Conservation (phyloP, 2,329 filamentous ascomycete species). For the Scolecobasidium constrictum region DNA sequence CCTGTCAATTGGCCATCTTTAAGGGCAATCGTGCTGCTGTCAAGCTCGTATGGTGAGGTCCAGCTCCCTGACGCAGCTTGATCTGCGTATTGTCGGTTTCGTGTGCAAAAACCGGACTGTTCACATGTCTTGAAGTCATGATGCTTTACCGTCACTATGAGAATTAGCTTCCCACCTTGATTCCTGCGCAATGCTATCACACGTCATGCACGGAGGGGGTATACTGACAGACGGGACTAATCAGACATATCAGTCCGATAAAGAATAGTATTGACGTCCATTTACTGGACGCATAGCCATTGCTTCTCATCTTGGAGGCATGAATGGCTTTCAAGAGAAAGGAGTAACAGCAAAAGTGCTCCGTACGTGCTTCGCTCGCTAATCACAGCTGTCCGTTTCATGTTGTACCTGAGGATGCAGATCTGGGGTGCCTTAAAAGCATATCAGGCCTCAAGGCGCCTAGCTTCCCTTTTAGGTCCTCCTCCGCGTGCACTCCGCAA, state of each 20-base stretch:
- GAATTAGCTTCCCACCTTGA: too few species aligned
- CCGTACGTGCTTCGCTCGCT: too few species aligned
- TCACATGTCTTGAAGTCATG: constrained; percentile 95
- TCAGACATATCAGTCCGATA: background rate
- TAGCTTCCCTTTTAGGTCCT: too few species aligned
- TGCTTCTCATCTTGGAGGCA: background rate
- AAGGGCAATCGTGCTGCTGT: constrained; percentile 61
- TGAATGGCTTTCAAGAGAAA: background rate
- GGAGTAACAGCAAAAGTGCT: background rate
- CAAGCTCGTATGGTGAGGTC: constrained; percentile 70
- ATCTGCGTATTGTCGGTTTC: constrained; percentile 85
- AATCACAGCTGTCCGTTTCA: background rate
- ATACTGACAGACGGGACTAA: background rate
- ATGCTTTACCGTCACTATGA: constrained; percentile 73
- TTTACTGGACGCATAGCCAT: too few species aligned
- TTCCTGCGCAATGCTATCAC: too few species aligned
- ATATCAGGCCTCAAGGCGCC: too few species aligned
- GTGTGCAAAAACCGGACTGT: constrained; percentile 94
- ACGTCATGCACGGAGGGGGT: too few species aligned
- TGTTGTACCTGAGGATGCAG: background rate
- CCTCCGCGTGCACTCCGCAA: background rate
- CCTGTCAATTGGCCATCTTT: constrained; percentile 71
- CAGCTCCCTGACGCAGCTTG: constrained; percentile 58
- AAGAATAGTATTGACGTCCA: background rate
- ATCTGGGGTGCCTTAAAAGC: too few species aligned